Percentiles rank a stretch among this genome's conserved stretches.
Conservation (phyloP, 495 filamentous ascomycete species). For the Neurospora discreta region DNA sequence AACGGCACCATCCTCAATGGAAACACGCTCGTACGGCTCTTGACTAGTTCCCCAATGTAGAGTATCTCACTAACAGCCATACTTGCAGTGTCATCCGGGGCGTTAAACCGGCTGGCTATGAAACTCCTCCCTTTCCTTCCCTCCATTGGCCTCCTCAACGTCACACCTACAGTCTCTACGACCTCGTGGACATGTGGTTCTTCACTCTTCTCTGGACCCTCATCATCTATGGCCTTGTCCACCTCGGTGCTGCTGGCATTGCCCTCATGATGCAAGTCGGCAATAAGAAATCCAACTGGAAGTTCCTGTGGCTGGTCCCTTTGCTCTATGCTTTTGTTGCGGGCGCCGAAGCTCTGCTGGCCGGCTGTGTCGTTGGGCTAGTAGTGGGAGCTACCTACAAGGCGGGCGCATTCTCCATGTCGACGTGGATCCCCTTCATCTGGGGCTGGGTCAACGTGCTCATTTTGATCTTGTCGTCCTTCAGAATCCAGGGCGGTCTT, state of each 20-base stretch:
- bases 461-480: conserved; percentile 84
- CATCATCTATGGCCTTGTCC: conserved; percentile 53
- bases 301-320: conserved; percentile 65
- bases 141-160: conserved; percentile 61
- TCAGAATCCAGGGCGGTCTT: conserved; percentile 89
- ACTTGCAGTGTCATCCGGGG: conserved; percentile 9
- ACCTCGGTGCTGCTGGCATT: conserved; percentile 59
- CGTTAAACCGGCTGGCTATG: conserved; percentile 53
- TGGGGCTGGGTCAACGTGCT: conserved; percentile 89
- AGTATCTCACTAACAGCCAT: background rate
- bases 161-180: conserved; percentile 59
- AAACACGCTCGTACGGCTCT: conserved; percentile 8
- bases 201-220: conserved; percentile 89
- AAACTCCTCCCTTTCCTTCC: conserved; percentile 70
- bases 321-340: conserved; percentile 63
- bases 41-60: background rate
- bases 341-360: conserved; percentile 70
- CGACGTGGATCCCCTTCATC: conserved; percentile 91
- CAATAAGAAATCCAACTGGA: conserved; percentile 49
- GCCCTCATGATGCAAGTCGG: conserved; percentile 60
- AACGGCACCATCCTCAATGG: conserved; percentile 3
- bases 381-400: conserved; percentile 81
- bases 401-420: conserved; percentile 84
- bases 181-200: conserved; percentile 73
- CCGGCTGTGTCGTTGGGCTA: conserved; percentile 79